These are phyloP conservation scores for Trichoderma endophyticum DNA, from an alignment of 2,329 filamentous ascomycete species.

Conservation along the genomic window DNA sequence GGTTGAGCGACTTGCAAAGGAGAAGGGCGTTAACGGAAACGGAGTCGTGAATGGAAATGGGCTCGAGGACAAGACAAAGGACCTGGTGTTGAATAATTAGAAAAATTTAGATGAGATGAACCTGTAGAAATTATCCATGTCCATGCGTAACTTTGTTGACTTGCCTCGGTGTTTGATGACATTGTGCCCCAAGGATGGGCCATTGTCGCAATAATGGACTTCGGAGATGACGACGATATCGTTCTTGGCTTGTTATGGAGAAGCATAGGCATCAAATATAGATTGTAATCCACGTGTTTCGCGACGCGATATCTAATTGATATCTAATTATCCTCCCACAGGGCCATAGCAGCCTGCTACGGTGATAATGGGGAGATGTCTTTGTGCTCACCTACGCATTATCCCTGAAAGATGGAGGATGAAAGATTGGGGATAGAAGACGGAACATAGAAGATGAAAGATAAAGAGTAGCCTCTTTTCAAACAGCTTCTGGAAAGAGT, in stretches of 20 bases:
- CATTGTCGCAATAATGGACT: background rate
- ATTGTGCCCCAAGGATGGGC: background rate
- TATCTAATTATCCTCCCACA: background rate
- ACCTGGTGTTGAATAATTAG: constrained; percentile 15
- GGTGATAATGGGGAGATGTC: background rate
- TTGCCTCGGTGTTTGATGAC: background rate
- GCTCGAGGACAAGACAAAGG: background rate
- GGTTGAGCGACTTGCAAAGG: background rate
- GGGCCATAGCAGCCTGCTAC: background rate
- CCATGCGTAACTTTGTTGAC: background rate
- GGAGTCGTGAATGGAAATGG: background rate
- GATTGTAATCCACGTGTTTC: background rate
- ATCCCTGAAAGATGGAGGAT: background rate
- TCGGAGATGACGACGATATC: background rate
- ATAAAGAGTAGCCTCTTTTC: background rate
- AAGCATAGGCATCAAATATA: background rate
- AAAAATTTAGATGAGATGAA: background rate
- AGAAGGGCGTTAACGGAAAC: background rate
- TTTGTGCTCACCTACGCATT: background rate
- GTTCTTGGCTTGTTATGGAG: background rate
- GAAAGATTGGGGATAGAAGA: background rate
- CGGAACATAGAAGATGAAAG: background rate
- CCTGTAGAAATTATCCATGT: background rate
- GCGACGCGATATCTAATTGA: background rate
- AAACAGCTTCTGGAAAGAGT: background rate